Base-by-base conservation (phyloP, 1,139 yeast genomes). In the Blastobotrys serpentis region DNA sequence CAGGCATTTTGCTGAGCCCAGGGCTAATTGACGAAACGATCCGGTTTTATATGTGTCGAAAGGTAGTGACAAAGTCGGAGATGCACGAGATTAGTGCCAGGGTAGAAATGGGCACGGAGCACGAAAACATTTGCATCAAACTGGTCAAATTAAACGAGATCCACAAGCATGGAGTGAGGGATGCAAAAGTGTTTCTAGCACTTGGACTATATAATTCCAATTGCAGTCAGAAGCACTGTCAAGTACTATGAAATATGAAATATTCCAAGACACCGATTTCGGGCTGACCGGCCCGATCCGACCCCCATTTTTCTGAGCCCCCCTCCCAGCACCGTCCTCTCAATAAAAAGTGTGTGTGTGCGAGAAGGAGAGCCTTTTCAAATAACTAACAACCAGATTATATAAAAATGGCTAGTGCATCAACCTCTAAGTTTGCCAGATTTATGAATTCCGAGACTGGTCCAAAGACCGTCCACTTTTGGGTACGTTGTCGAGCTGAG, bases 381-480 rank as follows among this genome's bases (percentile, higher is more conserved):
- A n/a, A n/a, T n/a, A n/a, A n/a, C n/a, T n/a, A n/a, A n/a, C n/a
- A n/a, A n/a, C n/a, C n/a, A n/a, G n/a, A n/a, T n/a, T n/a, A n/a
- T n/a, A n/a, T n/a, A 40, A 55, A 36, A 42, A 68, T 66, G 72
- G 65, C 84, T 22, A 72, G 82, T 50, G 84, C 83, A 48, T 60
- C 64, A 25, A 59, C 69, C 25, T 64, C 70, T 18, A 58, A 58
- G 52, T 86, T 90, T 67, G 71, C 78, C 52, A 77, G 86, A 62
- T 88, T 83, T 64, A 66, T 87, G 66, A 79, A 83, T 62, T 83
- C 96, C 19, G 95, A 86, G 66, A 87, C 98, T 14, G 98, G 98
- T 30, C 98, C 98, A 30, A 82, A 72, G 65, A 92, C 98, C 21
- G 90, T 92, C 52, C 98, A 92, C 66, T 92, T 92, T 71, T 92